Base-by-base conservation (phyloP, 2,329 filamentous ascomycete genomes). In the Huntiella savannae region DNA sequence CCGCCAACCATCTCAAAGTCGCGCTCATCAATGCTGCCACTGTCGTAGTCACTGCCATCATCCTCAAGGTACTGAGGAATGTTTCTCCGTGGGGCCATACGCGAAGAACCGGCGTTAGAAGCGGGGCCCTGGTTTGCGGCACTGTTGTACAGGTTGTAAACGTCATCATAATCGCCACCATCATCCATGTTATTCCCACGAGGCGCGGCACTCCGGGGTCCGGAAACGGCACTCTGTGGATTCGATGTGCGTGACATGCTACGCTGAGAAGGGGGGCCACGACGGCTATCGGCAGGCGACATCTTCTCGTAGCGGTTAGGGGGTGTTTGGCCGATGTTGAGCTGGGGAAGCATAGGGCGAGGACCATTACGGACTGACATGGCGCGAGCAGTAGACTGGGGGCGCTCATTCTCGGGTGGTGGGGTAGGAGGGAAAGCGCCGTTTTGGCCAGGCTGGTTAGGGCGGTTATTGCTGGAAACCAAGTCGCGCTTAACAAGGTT, bases 361-460 rank as follows among this genome's bases (percentile, higher is more conserved):
- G 67, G 64, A 2, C 73, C 74, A 54, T 67, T 76, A 49, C 74
- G 71, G 42, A 78, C 71, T n/a, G 75, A 79, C 22, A 68, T 67
- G 44, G 65, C 73, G 16, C 75, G 68, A 52, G 63, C 70, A 55
- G 71, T 65, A 38, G 55, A 53, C 5, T 59, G 51, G 3, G 62
- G 61, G 55, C 79, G 80, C 54, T 95, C 86, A 51, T 75, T 74
- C 66, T 98, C 91, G 4, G 91, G 91, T 5, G 91, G 91, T 36
- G 91, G 91, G n/a, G 91, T 96, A n/a, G 91, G 91, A 13, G 91
- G 91, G 65, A 96, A 95, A 52, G 88, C 74, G 55, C 82, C 83
- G 55, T 85, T 77, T 58, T 74, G 75, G 52, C 11, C 19, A 15
- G 28, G 40, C 28, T 10, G 28, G 4, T 8, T 33, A 13, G 32